Percentiles rank a stretch among this genome's conserved stretches.
These are phyloP conservation scores for Trichomonascaceae sp. DNA, from an alignment of 1,139 yeast genomes.

Conservation along the genomic window DNA sequence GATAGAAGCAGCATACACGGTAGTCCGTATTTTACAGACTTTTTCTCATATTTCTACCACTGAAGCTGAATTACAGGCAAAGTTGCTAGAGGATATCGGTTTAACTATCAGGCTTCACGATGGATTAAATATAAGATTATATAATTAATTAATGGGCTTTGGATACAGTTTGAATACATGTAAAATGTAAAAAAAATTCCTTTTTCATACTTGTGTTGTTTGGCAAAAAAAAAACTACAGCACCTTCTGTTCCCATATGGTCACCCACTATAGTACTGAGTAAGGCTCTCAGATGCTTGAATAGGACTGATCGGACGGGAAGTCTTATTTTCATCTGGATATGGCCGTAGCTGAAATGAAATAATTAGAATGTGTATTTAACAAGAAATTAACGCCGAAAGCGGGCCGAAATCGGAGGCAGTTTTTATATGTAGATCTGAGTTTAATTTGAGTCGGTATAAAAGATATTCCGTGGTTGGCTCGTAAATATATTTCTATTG, in stretches of 20 bases:
- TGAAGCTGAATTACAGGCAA: neutral
- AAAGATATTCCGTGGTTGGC: too few relatives aligned
- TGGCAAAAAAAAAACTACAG: conserved; percentile 43
- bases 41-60: conserved; percentile 14
- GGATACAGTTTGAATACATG: neutral
- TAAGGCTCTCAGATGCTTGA: conserved; percentile 49
- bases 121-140: neutral
- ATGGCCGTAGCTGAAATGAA: conserved; percentile 40
- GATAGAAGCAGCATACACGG: conserved; percentile 48
- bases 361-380: neutral
- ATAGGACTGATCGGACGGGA: conserved; percentile 48
- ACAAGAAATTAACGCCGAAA: neutral
- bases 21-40: conserved; percentile 39
- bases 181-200: conserved; percentile 26
- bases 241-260: conserved; percentile 51
- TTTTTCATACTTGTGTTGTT: too few relatives aligned
- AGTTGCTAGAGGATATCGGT: conserved; percentile 1
- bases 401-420: neutral
- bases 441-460: neutral
- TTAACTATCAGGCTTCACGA: neutral
- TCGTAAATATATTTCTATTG: too few relatives aligned
- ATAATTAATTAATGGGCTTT: neutral
- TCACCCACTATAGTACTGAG: conserved; percentile 52
- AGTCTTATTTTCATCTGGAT: conserved; percentile 46
- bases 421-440: neutral